Percentiles rank a stretch among this genome's conserved stretches.
phyloP scores from a whole-genome alignment of 2,329 filamentous ascomycete genomes.

The Cladophialophora exuberans region DNA sequence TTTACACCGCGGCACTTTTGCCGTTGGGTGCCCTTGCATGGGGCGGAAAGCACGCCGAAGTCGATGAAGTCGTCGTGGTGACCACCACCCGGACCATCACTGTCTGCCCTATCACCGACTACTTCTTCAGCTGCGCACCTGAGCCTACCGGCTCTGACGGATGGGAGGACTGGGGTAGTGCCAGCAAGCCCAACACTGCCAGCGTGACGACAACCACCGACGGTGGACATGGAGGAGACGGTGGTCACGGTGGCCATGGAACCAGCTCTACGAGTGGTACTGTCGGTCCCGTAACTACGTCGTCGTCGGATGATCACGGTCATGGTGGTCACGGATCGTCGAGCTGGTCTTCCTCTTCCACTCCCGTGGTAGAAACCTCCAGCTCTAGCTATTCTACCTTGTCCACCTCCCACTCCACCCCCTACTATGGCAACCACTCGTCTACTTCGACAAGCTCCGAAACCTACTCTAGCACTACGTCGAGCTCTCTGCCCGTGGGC shows the following conservation, averaged over 20 bases:
- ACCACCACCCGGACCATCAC: constrained; percentile 28
- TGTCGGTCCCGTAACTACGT: not conserved
- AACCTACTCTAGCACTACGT: constrained; percentile 1
- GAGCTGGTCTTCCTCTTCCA: not conserved
- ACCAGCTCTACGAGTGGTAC: not conserved
- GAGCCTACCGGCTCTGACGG: constrained; percentile 9
- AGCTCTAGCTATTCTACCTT: not conserved
- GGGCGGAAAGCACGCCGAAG: constrained; percentile 12
- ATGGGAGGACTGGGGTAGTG: constrained; percentile 4
- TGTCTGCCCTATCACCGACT: constrained; percentile 29
- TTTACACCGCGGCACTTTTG: constrained; percentile 28
- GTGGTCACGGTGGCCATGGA: constrained; percentile 2
- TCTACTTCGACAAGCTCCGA: not conserved
- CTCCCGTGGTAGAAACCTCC: not conserved
- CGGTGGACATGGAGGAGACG: not conserved
- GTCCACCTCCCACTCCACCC: not conserved
- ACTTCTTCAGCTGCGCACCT: constrained; percentile 23
- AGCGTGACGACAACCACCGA: constrained; percentile 10
- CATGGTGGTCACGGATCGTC: not conserved
- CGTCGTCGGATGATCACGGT: not conserved
- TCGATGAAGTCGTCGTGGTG: constrained; percentile 25
- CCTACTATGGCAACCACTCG: not conserved
- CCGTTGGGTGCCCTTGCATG: constrained; percentile 18
- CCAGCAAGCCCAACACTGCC: not conserved
- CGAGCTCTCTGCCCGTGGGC: constrained; percentile 6